Evolutionary conservation across 768 basidiomycete genomes (phyloP), one percentile per base, ranked within the genome.

Genomic region (Leucosporidium creatinivorum): DNA sequence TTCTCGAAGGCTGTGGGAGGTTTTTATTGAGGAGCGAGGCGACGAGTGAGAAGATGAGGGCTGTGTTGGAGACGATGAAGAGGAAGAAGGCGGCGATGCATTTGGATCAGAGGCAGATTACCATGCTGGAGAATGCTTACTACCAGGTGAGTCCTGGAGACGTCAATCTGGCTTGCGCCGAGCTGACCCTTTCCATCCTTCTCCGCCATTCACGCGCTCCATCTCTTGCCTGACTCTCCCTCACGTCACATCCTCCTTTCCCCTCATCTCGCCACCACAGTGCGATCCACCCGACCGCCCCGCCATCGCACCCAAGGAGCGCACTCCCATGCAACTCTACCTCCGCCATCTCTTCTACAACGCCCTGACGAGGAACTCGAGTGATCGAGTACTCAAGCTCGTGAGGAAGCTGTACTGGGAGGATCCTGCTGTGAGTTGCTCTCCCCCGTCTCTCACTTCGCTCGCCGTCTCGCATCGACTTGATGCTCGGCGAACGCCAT

Each of bases 391-490:
- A 15, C 82, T 98, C 63, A 92, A 91, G 78, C 84, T 96, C 28
- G 79, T 97, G 44, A 86, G 96, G 58, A 97, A 94, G 79, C 83
- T 98, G 56, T 88, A 98, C 74, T 99, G 96, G 96, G 90, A 94
- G n/a, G 86, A 91, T 76, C 77, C 74, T 8, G 78, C 79, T 66
- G 81, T 81, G 44, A 61, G 76, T 66, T 1, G 18, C 26, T n/a
- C n/a, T n/a, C n/a, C n/a, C n/a, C n/a, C n/a, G n/a, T n/a, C n/a
- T n/a, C n/a, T n/a, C n/a, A n/a, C n/a, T n/a, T n/a, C n/a, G n/a
- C 26, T 44, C 58, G 33, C 26, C 18, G 18, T 55, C 66, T 18
- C 26, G 51, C 21, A 4, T 7, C 33, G 2, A n/a, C n/a, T 31
- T 0, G 15, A 18, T 5, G 9, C n/a, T 23, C 10, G 23, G 50